These are phyloP conservation scores for Cornus suecica DNA, from an alignment of 148 eudicot genomes.

Conservation along the genomic window DNA sequence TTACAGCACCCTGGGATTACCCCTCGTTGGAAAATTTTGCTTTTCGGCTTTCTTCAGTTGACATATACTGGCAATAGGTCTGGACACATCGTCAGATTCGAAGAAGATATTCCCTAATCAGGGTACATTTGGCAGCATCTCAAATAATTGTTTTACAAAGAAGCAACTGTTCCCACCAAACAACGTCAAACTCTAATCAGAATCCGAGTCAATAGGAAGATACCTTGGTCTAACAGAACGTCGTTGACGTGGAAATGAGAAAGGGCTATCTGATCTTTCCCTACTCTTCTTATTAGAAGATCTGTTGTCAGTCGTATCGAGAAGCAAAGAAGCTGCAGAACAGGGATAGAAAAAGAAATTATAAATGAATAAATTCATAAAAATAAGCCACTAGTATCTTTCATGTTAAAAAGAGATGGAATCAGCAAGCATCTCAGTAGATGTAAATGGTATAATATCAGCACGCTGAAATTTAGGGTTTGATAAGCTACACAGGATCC, in stretches of 20 bases:
- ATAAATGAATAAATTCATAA: no score
- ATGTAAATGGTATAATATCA: not conserved
- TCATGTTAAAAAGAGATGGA: not conserved
- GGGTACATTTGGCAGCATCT: not conserved
- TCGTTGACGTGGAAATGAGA: slow-evolving; percentile 62
- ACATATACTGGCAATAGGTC: slow-evolving; percentile 2
- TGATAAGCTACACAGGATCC: no score
- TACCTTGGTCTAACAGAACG: slow-evolving; percentile 75
- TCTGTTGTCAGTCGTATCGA: slow-evolving; percentile 50
- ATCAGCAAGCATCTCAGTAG: no score
- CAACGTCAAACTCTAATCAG: slow-evolving; percentile 38
- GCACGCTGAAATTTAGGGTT: not conserved
- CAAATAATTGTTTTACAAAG: not conserved
- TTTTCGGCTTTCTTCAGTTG: slow-evolving; percentile 11
- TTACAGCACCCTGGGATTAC: slow-evolving; percentile 10
- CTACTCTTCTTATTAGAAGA: slow-evolving; percentile 53
- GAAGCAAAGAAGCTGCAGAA: slow-evolving; percentile 59
- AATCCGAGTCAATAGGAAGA: slow-evolving; percentile 70
- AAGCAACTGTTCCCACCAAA: not conserved
- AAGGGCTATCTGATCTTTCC: slow-evolving; percentile 74
- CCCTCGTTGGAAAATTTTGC: slow-evolving; percentile 5
- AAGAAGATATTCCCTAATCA: slow-evolving; percentile 3
- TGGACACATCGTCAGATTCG: slow-evolving; percentile 13
- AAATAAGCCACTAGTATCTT: not conserved
- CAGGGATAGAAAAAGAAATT: not conserved